Evolutionary conservation across 2,329 filamentous ascomycete species (phyloP).

Genomic region (Laburnicola sp.): DNA sequence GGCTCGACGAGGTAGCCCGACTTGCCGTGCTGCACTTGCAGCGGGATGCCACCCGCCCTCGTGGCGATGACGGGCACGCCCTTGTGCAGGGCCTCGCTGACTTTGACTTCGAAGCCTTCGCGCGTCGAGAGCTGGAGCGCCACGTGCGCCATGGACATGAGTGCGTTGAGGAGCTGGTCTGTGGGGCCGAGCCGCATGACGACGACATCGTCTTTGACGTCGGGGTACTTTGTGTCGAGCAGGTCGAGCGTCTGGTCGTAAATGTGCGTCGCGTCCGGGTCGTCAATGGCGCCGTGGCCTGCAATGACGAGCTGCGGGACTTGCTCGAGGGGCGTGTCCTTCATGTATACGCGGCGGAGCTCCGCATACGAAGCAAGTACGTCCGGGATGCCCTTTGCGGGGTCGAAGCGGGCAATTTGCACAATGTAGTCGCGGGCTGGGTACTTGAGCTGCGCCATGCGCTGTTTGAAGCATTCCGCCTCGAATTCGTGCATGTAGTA

Average conservation of each 20-base stretch:
- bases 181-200: constrained; percentile 76
- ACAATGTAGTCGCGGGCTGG: constrained; percentile 72
- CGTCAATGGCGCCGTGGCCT: constrained; percentile 79
- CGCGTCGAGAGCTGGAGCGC: constrained; percentile 78
- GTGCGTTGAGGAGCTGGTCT: constrained; percentile 77
- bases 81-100: constrained; percentile 80
- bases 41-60: constrained; percentile 74
- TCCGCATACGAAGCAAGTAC: constrained; percentile 76
- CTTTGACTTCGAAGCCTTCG: constrained; percentile 85
- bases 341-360: constrained; percentile 65
- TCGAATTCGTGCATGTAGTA: constrained; percentile 79
- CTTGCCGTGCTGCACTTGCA: constrained; percentile 72
- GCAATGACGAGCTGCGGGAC: constrained; percentile 75
- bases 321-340: constrained; percentile 52
- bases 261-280: constrained; percentile 73
- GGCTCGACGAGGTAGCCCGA: constrained; percentile 75
- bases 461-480: constrained; percentile 60
- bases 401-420: constrained; percentile 81
- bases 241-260: constrained; percentile 72
- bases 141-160: constrained; percentile 72
- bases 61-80: constrained; percentile 78
- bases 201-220: constrained; percentile 61
- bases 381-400: constrained; percentile 78
- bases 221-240: constrained; percentile 62
- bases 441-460: constrained; percentile 62